Percentiles rank a stretch among this genome's conserved stretches.
phyloP scores from a whole-genome alignment of 306 rosid genomes.

The Pueraria montana region DNA sequence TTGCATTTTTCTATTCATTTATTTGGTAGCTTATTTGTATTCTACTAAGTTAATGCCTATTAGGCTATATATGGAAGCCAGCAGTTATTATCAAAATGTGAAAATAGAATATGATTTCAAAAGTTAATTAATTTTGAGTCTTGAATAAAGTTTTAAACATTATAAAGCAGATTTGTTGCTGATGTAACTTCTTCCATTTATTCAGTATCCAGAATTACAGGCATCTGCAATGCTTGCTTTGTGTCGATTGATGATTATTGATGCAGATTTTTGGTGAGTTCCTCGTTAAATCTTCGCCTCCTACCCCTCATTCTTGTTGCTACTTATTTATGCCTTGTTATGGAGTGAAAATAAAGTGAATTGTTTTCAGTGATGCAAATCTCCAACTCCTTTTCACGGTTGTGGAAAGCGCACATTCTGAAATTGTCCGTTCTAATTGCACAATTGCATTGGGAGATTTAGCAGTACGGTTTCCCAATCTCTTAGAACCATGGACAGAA shows the following conservation, averaged over 20 bases:
- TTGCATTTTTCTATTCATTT: conserved; percentile 30
- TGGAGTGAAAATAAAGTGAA: conserved; percentile 39
- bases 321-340: conserved; percentile 3
- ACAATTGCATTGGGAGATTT: conserved; percentile 94
- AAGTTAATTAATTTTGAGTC: neutral
- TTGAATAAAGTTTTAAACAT: neutral
- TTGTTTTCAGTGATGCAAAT: conserved; percentile 75
- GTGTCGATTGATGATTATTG: conserved; percentile 93
- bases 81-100: neutral
- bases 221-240: conserved; percentile 97
- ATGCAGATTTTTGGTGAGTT: conserved; percentile 90
- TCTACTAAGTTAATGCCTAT: conserved; percentile 11
- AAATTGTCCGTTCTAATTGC: conserved; percentile 93
- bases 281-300: conserved; percentile 36
- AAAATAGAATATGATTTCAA: conserved; percentile 22
- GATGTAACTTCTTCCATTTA: conserved; percentile 31
- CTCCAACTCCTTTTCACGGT: conserved; percentile 98
- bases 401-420: conserved; percentile 83
- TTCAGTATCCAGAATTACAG: conserved; percentile 94
- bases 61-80: neutral
- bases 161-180: neutral
- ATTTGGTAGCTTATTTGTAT: conserved; percentile 13
- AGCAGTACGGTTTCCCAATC: conserved; percentile 96
- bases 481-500: conserved; percentile 97
- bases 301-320: neutral